Evolutionary conservation across 805 yeast genomes (phyloP).

Genomic region (Starmerella apis): DNA sequence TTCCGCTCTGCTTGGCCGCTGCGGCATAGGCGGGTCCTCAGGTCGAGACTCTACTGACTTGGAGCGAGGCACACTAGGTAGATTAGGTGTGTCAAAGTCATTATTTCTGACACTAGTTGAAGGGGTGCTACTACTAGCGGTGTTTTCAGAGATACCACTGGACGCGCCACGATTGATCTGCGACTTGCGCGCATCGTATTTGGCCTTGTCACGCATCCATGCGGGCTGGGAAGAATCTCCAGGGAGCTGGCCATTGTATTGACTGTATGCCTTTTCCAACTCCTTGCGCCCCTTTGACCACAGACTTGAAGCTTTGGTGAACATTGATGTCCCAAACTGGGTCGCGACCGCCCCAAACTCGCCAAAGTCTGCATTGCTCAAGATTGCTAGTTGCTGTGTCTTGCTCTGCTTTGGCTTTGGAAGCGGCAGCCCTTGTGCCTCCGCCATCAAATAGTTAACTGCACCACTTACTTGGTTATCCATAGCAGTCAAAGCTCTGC

Average conservation of each 20-base stretch:
- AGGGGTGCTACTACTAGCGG: background rate
- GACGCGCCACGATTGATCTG: background rate
- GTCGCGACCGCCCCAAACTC: conserved; percentile 36
- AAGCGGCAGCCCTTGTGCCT: conserved; percentile 40
- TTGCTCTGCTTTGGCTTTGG: conserved; percentile 23
- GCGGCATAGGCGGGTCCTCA: background rate
- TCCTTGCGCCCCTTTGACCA: conserved; percentile 51
- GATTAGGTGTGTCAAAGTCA: background rate
- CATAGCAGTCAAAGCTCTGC: conserved; percentile 43
- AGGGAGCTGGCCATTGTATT: conserved; percentile 37
- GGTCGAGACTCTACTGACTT: background rate
- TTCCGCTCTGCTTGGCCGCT: conserved; percentile 20
- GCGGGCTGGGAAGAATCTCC: conserved; percentile 43
- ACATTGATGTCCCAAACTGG: conserved; percentile 46
- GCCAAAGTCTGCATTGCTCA: conserved; percentile 10
- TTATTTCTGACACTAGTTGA: background rate
- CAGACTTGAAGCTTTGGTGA: conserved; percentile 49
- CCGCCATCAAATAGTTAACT: conserved; percentile 53
- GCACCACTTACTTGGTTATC: conserved; percentile 57
- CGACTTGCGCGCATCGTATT: conserved; percentile 15
- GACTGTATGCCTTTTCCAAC: conserved; percentile 51
- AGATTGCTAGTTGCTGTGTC: conserved; percentile 1
- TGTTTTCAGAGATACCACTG: conserved; percentile 9
- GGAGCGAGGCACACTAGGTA: background rate
- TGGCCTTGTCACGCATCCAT: conserved; percentile 57